A percentile compares a stretch with the other conserved stretches of the same genome.
These are phyloP conservation scores for Penicillium manginii DNA, from an alignment of 495 filamentous ascomycete genomes.

Conservation along the genomic window DNA sequence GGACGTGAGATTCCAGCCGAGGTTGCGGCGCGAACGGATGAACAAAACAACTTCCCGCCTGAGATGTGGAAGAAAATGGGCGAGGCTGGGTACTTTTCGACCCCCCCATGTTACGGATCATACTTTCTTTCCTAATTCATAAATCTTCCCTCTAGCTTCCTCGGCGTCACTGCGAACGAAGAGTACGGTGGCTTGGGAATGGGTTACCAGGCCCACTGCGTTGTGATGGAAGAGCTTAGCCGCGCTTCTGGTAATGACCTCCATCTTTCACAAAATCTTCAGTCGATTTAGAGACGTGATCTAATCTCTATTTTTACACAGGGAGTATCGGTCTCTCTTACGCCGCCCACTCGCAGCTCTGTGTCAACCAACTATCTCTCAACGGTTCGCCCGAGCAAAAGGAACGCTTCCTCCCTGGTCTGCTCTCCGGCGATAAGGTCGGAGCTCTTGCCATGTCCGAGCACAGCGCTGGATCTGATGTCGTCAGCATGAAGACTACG, in stretches of 20 bases:
- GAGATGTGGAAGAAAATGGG: slow-evolving; percentile 96
- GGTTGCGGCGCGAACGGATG: slow-evolving; percentile 79
- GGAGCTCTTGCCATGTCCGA: slow-evolving; percentile 97
- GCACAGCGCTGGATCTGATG: slow-evolving; percentile 86
- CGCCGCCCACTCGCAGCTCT: slow-evolving; percentile 94
- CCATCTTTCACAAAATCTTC: slow-evolving; percentile 22
- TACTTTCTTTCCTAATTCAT: background rate
- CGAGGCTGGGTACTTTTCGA: slow-evolving; percentile 64
- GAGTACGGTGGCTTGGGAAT: slow-evolving; percentile 87
- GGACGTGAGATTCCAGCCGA: slow-evolving; percentile 73
- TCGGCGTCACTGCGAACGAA: slow-evolving; percentile 94
- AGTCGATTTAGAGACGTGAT: background rate
- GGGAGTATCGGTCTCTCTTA: slow-evolving; percentile 92
- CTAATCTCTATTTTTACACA: slow-evolving; percentile 16
- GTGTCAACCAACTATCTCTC: slow-evolving; percentile 93
- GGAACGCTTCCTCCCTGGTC: slow-evolving; percentile 72
- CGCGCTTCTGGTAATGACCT: slow-evolving; percentile 59
- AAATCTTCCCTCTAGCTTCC: slow-evolving; percentile 53
- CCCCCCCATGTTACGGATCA: too few relatives aligned
- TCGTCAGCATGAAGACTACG: slow-evolving; percentile 91
- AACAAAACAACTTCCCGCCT: slow-evolving; percentile 82
- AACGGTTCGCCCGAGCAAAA: slow-evolving; percentile 87
- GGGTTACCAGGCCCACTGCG: slow-evolving; percentile 96
- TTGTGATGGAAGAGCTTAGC: slow-evolving; percentile 91
- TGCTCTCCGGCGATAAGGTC: slow-evolving; percentile 80